Evolutionary conservation across 164 flowering plant species (phyloP), one percentile per base, ranked within the genome.

Genomic region (Euptelea pleiosperma): DNA sequence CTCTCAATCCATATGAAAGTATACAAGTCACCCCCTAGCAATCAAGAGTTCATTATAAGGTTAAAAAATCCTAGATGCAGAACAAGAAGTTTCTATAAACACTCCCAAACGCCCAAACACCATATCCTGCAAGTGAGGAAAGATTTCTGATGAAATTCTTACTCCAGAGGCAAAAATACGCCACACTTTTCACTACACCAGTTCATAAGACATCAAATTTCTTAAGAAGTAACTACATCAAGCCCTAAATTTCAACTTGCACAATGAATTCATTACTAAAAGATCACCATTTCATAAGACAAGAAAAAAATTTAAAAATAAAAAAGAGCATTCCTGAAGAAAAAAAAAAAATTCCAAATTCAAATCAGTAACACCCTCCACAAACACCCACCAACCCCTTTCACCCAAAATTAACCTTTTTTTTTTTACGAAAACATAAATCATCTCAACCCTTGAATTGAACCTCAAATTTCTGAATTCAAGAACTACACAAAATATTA

Each of bases 401-500:
- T n/a, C n/a, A n/a, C n/a, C n/a, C n/a, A n/a, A n/a, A n/a, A n/a
- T n/a, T n/a, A n/a, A n/a, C n/a, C n/a, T n/a, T n/a, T n/a, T n/a
- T n/a, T n/a, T n/a, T n/a, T n/a, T n/a, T n/a, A n/a, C n/a, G n/a
- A n/a, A n/a, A n/a, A n/a, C n/a, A n/a, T n/a, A n/a, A n/a, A n/a
- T n/a, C n/a, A n/a, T n/a, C n/a, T n/a, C n/a, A n/a, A n/a, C n/a
- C n/a, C n/a, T n/a, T 1, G 21, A 49, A 29, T 21, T 9, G 28
- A 41, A 55, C 47, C 31, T 43, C 48, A 19, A 42, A 56, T n/a
- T 29, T 29, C 10, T 7, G 21, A 56, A 55, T 15, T 55, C 49
- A 29, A 29, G 12, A 29, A 56, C 36, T 14, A 56, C 41, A 41
- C 45, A 24, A 4, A 8, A 0, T 29, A 48, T 26, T 3, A 48